These are phyloP conservation scores for Sclerotinia subarctica DNA, from an alignment of 2,329 filamentous ascomycete genomes.

Conservation along the genomic window DNA sequence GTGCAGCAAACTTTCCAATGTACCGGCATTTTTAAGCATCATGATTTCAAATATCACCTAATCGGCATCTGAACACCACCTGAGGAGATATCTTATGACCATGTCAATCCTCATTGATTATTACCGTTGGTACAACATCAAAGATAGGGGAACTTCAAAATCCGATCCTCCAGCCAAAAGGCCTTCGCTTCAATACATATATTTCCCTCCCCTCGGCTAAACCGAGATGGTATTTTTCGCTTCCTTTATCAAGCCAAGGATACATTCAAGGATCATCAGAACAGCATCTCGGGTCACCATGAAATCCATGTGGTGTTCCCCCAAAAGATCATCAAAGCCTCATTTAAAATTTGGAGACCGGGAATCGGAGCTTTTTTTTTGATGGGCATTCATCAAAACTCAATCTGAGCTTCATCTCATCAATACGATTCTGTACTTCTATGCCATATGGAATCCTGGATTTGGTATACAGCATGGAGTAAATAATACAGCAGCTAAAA, in stretches of 20 bases:
- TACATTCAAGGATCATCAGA: background rate
- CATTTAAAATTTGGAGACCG: background rate
- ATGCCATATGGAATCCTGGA: background rate
- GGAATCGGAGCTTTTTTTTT: slow-evolving; percentile 1
- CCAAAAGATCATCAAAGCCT: slow-evolving; percentile 4
- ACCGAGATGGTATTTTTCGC: background rate
- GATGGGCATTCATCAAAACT: background rate
- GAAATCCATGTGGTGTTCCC: background rate
- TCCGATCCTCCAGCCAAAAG: background rate
- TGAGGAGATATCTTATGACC: background rate
- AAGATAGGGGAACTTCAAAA: background rate
- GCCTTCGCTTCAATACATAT: too few species aligned
- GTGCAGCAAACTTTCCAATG: slow-evolving; percentile 9
- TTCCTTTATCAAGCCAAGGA: background rate
- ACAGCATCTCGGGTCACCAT: background rate
- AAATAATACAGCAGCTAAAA: background rate
- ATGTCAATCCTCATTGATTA: background rate
- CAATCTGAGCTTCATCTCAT: background rate
- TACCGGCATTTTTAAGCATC: background rate
- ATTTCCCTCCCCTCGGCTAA: background rate
- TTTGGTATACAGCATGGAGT: background rate
- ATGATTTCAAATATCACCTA: background rate
- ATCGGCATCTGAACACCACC: background rate
- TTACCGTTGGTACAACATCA: background rate
- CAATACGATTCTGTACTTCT: background rate